These are phyloP conservation scores for Ampelomyces quisqualis DNA, from an alignment of 2,329 filamentous ascomycete species.

Conservation along the genomic window DNA sequence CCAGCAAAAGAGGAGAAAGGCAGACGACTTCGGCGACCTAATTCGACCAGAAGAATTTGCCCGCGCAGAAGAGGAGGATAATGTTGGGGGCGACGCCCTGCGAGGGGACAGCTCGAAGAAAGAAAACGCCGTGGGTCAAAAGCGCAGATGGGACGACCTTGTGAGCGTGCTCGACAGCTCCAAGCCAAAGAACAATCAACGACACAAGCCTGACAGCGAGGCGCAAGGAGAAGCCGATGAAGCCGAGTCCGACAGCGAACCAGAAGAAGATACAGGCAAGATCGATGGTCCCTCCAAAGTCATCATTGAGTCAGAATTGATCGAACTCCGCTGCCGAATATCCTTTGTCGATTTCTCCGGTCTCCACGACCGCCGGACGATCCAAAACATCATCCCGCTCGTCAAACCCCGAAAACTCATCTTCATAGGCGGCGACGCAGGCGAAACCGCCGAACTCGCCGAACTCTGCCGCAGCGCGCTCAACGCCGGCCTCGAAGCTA, in stretches of 20 bases:
- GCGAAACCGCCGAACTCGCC: constrained; percentile 73
- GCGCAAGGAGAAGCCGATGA: constrained; percentile 27
- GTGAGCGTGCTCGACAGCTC: constrained; percentile 43
- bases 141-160: constrained; percentile 87
- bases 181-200: constrained; percentile 49
- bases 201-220: constrained; percentile 50
- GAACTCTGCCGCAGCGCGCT: constrained; percentile 73
- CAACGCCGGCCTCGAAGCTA: constrained; percentile 48
- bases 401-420: constrained; percentile 94
- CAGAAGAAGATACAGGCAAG: constrained; percentile 55
- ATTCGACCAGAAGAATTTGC: constrained; percentile 94
- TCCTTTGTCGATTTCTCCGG: constrained; percentile 91
- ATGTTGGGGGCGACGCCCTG: constrained; percentile 65
- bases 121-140: constrained; percentile 69
- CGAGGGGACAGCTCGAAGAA: constrained; percentile 53
- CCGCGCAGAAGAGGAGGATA: constrained; percentile 85
- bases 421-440: constrained; percentile 75
- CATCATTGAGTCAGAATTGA: constrained; percentile 61
- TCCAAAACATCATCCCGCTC: constrained; percentile 91
- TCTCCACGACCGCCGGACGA: constrained; percentile 86
- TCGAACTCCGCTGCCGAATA: constrained; percentile 72
- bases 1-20: constrained; percentile 72
- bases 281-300: constrained; percentile 74
- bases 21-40: constrained; percentile 89
- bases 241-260: constrained; percentile 49